Evolutionary conservation across 345 rosid genomes (phyloP), one percentile per base, ranked within the genome.

Genomic region (Syzygium grande): DNA sequence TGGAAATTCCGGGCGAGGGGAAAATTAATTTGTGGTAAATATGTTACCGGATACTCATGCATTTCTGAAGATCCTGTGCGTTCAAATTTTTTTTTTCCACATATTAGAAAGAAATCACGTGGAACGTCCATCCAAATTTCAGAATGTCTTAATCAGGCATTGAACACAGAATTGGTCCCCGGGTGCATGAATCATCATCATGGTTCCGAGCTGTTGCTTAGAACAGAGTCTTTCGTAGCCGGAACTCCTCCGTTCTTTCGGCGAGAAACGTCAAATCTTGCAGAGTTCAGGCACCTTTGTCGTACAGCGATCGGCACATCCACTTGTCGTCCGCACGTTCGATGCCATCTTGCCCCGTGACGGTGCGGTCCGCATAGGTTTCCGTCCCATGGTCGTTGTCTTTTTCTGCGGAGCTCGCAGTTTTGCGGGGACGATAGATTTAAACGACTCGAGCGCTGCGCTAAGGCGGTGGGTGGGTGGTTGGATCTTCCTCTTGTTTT

Each of bases 1-100:
- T 1, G 7, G 4, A 21, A 63, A 4, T 29, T 63, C 15, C 2
- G 9, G 4, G 14, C 16, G 3, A 11, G 12, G 11, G 1, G 7
- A n/a, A n/a, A 61, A n/a, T n/a, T 61, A 13, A 63, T 61, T n/a
- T n/a, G 73, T 0, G 3, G 29, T n/a, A 61, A 0, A 61, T n/a
- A 61, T 1, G 0, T 61, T 19, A 3, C 2, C 2, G 1, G 7
- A 58, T 7, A 15, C 7, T 19, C 3, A 5, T 4, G 12, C 10
- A 16, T 6, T 14, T 52, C 14, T 14, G 17, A 52, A 52, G 17
- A 9, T 56, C 61, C 5, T 4, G 9, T 9, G 27, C 23, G 12
- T 6, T 43, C 46, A 5, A 22, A n/a, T n/a, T 55, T 19, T 19
- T 53, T 53, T 5, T 52, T 53, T 53, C 6, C 1, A 56, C n/a